These are phyloP conservation scores for Colletotrichum viniferum DNA, from an alignment of 2,329 filamentous ascomycete species.

Conservation along the genomic window DNA sequence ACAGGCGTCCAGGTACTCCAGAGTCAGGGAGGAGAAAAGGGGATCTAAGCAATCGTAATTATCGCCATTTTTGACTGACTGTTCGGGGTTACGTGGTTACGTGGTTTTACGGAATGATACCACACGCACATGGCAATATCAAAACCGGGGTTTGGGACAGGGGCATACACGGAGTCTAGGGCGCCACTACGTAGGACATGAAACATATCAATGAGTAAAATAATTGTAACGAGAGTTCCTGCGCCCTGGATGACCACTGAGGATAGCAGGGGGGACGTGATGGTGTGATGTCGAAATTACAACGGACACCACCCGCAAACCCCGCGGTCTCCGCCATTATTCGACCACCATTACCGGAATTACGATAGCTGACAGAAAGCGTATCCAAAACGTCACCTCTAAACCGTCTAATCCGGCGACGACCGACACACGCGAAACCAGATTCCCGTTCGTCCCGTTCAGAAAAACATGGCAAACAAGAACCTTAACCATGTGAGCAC, in stretches of 20 bases:
- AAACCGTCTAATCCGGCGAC: neutral
- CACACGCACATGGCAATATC: neutral
- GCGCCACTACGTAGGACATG: neutral
- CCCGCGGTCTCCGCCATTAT: neutral
- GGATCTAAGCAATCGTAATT: neutral
- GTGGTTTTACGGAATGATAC: neutral
- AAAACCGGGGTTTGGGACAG: neutral
- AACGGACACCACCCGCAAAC: neutral
- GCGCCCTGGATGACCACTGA: fast-evolving
- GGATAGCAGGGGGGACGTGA: neutral
- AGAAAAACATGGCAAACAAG: neutral
- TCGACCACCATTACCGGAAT: neutral
- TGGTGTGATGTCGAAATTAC: neutral
- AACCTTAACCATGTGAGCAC: neutral
- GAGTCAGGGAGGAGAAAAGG: neutral
- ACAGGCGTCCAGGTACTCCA: neutral
- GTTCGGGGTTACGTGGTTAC: neutral
- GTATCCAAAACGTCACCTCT: neutral
- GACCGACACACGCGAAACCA: neutral
- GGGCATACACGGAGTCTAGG: neutral
- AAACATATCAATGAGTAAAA: neutral
- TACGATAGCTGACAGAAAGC: neutral
- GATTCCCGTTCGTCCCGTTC: neutral
- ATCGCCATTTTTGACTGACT: neutral
- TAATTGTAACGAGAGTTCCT: neutral